Evolutionary conservation across 768 basidiomycete genomes (phyloP).

Genomic region (Albatrellus ellisii): DNA sequence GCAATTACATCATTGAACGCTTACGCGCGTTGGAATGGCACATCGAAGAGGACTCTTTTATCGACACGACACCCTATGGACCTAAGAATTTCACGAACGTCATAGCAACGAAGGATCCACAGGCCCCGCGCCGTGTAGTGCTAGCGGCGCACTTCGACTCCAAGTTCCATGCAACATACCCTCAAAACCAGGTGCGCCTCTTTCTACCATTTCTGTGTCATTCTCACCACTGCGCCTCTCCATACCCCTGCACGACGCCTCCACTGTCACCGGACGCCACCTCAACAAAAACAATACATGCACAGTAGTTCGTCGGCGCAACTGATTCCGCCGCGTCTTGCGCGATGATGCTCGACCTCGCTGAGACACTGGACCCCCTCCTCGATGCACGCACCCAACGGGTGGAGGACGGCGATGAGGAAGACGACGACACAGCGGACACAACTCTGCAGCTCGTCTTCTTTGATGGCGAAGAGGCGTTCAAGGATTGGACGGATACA

Average conservation of each 20-base stretch:
- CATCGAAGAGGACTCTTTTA: conserved; percentile 76
- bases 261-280: too few species aligned
- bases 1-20: conserved; percentile 65
- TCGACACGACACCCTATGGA: conserved; percentile 71
- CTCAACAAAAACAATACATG: conserved; percentile 1
- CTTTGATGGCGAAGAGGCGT: conserved; percentile 98
- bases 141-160: conserved; percentile 92
- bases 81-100: conserved; percentile 73
- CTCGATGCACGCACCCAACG: conserved; percentile 38
- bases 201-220: too few species aligned
- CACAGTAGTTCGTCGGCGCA: conserved; percentile 80
- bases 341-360: conserved; percentile 87
- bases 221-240: too few species aligned
- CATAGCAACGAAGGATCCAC: conserved; percentile 90
- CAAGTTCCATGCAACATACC: conserved; percentile 67
- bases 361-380: conserved; percentile 66
- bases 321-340: conserved; percentile 96
- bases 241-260: not conserved
- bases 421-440: conserved; percentile 62
- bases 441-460: conserved; percentile 88
- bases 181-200: conserved; percentile 56
- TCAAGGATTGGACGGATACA: conserved; percentile 72
- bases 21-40: conserved; percentile 74
- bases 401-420: conserved; percentile 26
- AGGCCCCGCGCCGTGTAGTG: conserved; percentile 65